Evolutionary conservation across 148 eudicot species (phyloP).

Genomic region (Spergularia bocconei): DNA sequence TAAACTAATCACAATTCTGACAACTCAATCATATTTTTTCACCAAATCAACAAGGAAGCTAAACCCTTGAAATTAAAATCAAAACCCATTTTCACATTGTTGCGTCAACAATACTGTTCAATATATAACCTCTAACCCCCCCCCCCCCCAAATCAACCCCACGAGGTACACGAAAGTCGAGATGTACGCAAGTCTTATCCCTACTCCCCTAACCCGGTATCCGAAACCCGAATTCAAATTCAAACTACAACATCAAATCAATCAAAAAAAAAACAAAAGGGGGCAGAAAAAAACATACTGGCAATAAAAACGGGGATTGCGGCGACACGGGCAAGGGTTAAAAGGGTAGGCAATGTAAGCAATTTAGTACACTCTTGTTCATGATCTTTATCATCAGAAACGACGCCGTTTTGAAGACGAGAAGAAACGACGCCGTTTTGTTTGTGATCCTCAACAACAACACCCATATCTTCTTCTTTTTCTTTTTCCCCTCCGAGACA

Average conservation of each 20-base stretch:
- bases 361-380: conserved; percentile 38
- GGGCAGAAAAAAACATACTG: conserved; percentile 51
- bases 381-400: background rate
- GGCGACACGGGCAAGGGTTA: conserved; percentile 90
- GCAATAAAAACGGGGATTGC: conserved; percentile 71
- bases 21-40: background rate
- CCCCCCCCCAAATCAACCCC: too few relatives aligned
- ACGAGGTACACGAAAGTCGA: too few relatives aligned
- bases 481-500: conserved; percentile 2
- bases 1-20: background rate
- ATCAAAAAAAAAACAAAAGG: background rate
- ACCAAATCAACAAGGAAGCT: background rate
- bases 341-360: conserved; percentile 80
- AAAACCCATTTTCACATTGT: background rate
- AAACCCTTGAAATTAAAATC: background rate
- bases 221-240: background rate
- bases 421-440: conserved; percentile 12
- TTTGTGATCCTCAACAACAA: conserved; percentile 12
- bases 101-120: background rate
- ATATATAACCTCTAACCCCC: too few relatives aligned
- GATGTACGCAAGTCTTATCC: too few relatives aligned
- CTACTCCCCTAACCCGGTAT: background rate
- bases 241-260: background rate
- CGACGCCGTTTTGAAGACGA: conserved; percentile 21
- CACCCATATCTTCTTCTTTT: conserved; percentile 33